Base-by-base conservation (phyloP, 2,329 filamentous ascomycete genomes). In the Cercospora beticola region DNA sequence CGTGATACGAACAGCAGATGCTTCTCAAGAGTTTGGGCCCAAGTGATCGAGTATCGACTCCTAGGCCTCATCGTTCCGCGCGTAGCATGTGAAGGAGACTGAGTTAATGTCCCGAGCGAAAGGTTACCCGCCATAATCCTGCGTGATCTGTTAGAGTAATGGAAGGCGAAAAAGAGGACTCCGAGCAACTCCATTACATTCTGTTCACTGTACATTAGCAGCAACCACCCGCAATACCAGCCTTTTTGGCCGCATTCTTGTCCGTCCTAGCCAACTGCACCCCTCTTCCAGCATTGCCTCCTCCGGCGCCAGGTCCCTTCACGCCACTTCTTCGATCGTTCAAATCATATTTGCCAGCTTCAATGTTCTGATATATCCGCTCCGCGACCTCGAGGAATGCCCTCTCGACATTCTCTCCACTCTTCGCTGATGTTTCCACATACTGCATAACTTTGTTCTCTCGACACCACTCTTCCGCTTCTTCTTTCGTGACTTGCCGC, bases 381-480 rank as follows among this genome's bases (percentile, higher is more conserved):
- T 97, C 93, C 21, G 95, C 93, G 14, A 98, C 94, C 77, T 95
- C 89, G 78, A 97, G 86, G 77, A 99, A 99, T 1, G 95, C 95
- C 74, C 89, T 87, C 80, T 99, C 95, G 40, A 99, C 95, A 62
- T 93, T 93, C 78, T 97, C 93, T 63, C 95, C 95, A 70, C 90
- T 96, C 85, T 98, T 99, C 61, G 95, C 95, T 73, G 90, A 94
- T 46, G 95, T 99, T 83, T 99, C 95, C 71, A 98, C 93, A 79
- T 98, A 98, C 78, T 94, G 89, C 77, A 97, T 88, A 28, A 98
- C 90, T 68, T 92, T 92, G 80, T 98, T 97, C 73, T 86, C 83
- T 69, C 85, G 86, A 70, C 93, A 96, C 95, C 95, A 99, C 68
- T 91, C 91, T 77, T 94, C 89, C 2, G 95, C 95, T 82, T 98